Conservation (phyloP, 1,284 basidiomycete species). For the Prillingera fragicola region DNA sequence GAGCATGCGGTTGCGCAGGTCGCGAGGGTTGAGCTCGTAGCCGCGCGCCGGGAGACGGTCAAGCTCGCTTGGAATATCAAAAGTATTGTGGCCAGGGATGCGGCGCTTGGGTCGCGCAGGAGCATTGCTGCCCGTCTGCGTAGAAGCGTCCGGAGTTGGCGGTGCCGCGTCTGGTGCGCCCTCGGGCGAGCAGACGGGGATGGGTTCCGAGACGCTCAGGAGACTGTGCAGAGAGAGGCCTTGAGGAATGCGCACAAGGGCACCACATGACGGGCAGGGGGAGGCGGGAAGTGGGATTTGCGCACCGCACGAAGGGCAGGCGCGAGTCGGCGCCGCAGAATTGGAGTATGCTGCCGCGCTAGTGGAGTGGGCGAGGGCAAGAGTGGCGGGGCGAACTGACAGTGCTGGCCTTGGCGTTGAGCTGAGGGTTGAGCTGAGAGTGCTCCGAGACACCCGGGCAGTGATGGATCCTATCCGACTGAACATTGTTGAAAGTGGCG, state of each 20-base stretch:
- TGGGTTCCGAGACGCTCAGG: constrained; percentile 29
- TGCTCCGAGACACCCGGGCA: too few species aligned
- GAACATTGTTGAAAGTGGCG: too few species aligned
- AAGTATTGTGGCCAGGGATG: constrained; percentile 5
- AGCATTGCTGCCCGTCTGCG: too few species aligned
- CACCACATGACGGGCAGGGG: constrained; percentile 39
- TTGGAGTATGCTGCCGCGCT: neutral
- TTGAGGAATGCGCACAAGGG: constrained; percentile 34
- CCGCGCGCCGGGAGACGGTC: constrained; percentile 31
- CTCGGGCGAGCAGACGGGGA: too few species aligned
- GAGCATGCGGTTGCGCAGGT: constrained; percentile 36
- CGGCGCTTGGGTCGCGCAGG: too few species aligned
- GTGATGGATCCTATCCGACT: too few species aligned
- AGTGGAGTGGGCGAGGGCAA: too few species aligned
- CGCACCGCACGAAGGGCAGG: constrained; percentile 31
- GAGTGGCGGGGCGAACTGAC: too few species aligned
- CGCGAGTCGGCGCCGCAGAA: constrained; percentile 20
- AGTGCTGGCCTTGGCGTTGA: too few species aligned
- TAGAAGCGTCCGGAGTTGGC: too few species aligned
- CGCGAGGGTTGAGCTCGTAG: constrained; percentile 33
- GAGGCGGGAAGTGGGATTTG: constrained; percentile 31
- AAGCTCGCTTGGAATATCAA: constrained; percentile 31
- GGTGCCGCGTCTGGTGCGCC: too few species aligned
- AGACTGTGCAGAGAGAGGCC: constrained; percentile 39
- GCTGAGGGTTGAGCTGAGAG: too few species aligned